Conservation (phyloP, 108 stramenopile species). For the Craspedostauros australis region DNA sequence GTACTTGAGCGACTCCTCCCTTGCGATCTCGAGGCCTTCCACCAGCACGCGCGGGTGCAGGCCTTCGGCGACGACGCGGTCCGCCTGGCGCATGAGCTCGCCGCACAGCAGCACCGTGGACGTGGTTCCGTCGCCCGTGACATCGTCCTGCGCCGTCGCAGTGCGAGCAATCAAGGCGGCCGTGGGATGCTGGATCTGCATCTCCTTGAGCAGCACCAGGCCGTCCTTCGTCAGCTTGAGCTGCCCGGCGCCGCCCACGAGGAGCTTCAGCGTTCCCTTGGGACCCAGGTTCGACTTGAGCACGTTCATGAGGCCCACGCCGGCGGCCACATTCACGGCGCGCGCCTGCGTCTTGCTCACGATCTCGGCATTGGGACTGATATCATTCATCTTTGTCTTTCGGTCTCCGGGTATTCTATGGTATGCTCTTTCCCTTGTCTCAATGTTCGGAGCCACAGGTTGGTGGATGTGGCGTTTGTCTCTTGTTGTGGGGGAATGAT, state of each 20-base stretch:
- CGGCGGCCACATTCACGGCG: slow-evolving; percentile 94
- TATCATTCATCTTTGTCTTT: no score
- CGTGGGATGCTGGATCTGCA: slow-evolving; percentile 99
- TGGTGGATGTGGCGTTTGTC: no score
- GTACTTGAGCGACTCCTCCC: slow-evolving; percentile 80
- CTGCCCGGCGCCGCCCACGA: slow-evolving; percentile 98
- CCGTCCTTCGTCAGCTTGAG: slow-evolving; percentile 99
- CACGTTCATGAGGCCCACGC: slow-evolving; percentile 87
- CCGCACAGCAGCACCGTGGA: slow-evolving; percentile 94
- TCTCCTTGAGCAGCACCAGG: slow-evolving; percentile 96
- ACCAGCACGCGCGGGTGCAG: slow-evolving; percentile 95
- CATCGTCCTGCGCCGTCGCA: slow-evolving; percentile 95
- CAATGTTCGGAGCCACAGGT: no score
- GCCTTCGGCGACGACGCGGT: slow-evolving; percentile 90
- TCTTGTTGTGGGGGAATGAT: no score
- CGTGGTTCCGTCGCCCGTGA: slow-evolving; percentile 97
- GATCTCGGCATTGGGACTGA: slow-evolving; percentile 93
- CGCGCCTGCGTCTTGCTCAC: slow-evolving; percentile 86
- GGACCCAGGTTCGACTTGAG: slow-evolving; percentile 95
- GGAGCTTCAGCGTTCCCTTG: slow-evolving; percentile 96
- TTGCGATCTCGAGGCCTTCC: slow-evolving; percentile 94
- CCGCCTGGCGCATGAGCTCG: slow-evolving; percentile 94
- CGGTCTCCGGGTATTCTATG: no score
- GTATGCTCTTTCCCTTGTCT: no score
- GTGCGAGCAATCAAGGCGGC: slow-evolving; percentile 97